Percentiles rank a stretch among this genome's conserved stretches.
phyloP scores from a whole-genome alignment of 2,329 filamentous ascomycete genomes.

The Atkinsonella texensis region DNA sequence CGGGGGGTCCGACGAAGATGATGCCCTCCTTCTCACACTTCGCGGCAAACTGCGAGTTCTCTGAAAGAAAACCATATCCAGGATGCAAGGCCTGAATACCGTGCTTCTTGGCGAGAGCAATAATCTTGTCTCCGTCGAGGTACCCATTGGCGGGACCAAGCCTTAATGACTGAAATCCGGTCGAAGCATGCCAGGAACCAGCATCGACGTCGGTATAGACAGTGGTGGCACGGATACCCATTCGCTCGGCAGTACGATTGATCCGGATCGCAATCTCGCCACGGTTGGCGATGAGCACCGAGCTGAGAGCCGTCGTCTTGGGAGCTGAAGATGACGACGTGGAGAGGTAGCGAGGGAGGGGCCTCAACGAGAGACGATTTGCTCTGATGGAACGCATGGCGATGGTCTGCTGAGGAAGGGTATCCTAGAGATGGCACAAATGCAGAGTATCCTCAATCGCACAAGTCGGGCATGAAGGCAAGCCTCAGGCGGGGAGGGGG shows the following conservation, averaged over 20 bases:
- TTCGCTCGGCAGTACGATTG: conserved; percentile 71
- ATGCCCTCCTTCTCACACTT: conserved; percentile 83
- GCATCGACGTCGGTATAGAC: conserved; percentile 91
- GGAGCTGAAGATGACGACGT: conserved; percentile 17
- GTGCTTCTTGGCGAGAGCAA: conserved; percentile 72
- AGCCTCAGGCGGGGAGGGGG: neutral
- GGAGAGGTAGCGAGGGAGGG: conserved; percentile 26
- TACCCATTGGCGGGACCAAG: conserved; percentile 78
- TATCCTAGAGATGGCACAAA: conserved; percentile 6
- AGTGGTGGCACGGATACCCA: conserved; percentile 87
- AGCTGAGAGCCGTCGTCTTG: conserved; percentile 45
- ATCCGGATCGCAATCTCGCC: conserved; percentile 95
- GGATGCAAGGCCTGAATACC: conserved; percentile 89
- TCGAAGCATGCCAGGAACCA: conserved; percentile 74
- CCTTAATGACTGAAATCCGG: conserved; percentile 72
- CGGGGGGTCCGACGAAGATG: conserved; percentile 86
- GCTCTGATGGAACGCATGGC: conserved; percentile 45
- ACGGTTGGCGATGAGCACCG: conserved; percentile 89
- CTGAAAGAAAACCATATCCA: conserved; percentile 90
- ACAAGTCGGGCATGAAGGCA: neutral
- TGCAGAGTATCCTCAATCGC: conserved; percentile 2
- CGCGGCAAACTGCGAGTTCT: conserved; percentile 83
- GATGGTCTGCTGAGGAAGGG: conserved; percentile 2
- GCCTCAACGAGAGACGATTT: conserved; percentile 34
- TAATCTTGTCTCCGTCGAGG: conserved; percentile 86